Percentiles rank a stretch among this genome's conserved stretches.
Evolutionary conservation across 495 filamentous ascomycete genomes (phyloP).

Genomic region (Penicillium alfredii): DNA sequence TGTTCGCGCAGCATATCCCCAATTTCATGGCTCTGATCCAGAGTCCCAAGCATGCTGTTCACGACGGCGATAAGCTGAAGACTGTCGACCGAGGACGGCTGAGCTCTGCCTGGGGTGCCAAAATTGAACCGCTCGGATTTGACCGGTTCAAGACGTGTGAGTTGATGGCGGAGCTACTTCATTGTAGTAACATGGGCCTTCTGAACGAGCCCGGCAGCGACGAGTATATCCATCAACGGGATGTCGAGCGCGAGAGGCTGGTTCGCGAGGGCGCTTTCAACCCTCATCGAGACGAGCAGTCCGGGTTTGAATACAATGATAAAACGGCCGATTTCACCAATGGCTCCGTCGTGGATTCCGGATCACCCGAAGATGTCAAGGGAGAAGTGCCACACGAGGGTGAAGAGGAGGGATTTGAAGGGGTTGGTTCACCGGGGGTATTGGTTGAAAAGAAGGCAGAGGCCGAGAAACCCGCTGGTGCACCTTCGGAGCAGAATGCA

Average conservation of each 20-base stretch:
- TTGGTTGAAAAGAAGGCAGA: slow-evolving; percentile 57
- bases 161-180: slow-evolving; percentile 93
- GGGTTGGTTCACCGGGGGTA: slow-evolving; percentile 67
- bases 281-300: slow-evolving; percentile 32
- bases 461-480: slow-evolving; percentile 24
- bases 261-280: slow-evolving; percentile 58
- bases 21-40: slow-evolving; percentile 90
- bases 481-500: slow-evolving; percentile 1
- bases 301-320: slow-evolving; percentile 43
- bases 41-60: slow-evolving; percentile 55
- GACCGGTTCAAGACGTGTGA: slow-evolving; percentile 99
- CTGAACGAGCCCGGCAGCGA: slow-evolving; percentile 92
- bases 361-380: slow-evolving; percentile 44
- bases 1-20: slow-evolving; percentile 87
- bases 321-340: slow-evolving; percentile 42
- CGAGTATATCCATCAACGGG: slow-evolving; percentile 71
- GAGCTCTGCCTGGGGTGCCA: slow-evolving; percentile 78
- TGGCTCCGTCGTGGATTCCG: slow-evolving; percentile 28
- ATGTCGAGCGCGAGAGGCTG: slow-evolving; percentile 73
- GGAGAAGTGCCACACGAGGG: slow-evolving; percentile 66
- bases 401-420: slow-evolving; percentile 94
- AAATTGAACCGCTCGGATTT: slow-evolving; percentile 93
- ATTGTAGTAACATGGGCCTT: slow-evolving; percentile 98
- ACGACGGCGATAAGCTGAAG: slow-evolving; percentile 53
- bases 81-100: slow-evolving; percentile 58